These are phyloP conservation scores for Dictyostelium capitatum DNA, from an alignment of 78 protist species.

Conservation along the genomic window DNA sequence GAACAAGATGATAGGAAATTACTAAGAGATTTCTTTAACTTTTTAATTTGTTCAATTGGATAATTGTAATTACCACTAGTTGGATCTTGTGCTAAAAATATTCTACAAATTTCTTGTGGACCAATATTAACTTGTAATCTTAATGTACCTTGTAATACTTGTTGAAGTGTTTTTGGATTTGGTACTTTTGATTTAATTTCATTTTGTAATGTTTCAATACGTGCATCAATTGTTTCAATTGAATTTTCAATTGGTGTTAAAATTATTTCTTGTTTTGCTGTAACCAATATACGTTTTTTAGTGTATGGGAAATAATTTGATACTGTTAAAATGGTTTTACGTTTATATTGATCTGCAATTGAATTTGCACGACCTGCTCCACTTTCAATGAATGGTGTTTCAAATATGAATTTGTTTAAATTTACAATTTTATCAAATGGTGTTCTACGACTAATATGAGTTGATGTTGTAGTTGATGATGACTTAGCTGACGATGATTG, in stretches of 20 bases:
- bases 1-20: slow-evolving; percentile 48
- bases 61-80: slow-evolving; percentile 4
- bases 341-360: slow-evolving; percentile 64
- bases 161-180: slow-evolving; percentile 62
- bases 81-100: slow-evolving; percentile 30
- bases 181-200: slow-evolving; percentile 42
- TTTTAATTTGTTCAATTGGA: slow-evolving; percentile 22
- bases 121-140: slow-evolving; percentile 67
- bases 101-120: slow-evolving; percentile 74
- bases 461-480: neutral
- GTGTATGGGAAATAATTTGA: slow-evolving; percentile 69
- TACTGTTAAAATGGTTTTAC: slow-evolving; percentile 64
- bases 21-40: neutral
- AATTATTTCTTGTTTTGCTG: slow-evolving; percentile 47
- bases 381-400: slow-evolving; percentile 66
- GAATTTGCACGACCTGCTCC: slow-evolving; percentile 75
- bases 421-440: slow-evolving; percentile 44
- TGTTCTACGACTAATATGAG: slow-evolving; percentile 23
- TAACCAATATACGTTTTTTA: slow-evolving; percentile 54
- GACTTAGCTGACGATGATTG: too few species aligned
- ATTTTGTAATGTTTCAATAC: slow-evolving; percentile 14
- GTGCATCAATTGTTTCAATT: slow-evolving; percentile 44
- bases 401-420: slow-evolving; percentile 55
- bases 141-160: slow-evolving; percentile 62
- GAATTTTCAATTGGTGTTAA: slow-evolving; percentile 64